Conservation (phyloP, 306 rosid genomes). For the Vicia sativa region DNA sequence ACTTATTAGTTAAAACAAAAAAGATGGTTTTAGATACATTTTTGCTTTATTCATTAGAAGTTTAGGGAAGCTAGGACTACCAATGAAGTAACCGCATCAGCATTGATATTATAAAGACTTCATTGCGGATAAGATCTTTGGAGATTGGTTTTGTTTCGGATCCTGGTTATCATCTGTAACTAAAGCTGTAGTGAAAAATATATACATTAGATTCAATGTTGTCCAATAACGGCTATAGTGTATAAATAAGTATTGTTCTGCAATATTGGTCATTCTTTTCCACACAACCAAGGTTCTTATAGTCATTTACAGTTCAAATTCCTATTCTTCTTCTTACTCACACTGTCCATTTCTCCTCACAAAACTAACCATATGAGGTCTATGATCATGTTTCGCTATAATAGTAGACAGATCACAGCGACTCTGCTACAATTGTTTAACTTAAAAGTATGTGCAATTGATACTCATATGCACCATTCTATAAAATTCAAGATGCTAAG, state of each 20-base stretch:
- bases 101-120: no score
- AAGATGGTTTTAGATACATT: no score
- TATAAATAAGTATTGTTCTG: neutral
- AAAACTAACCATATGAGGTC: no score
- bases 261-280: neutral
- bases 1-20: conserved; percentile 10
- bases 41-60: conserved; percentile 33
- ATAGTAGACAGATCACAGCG: conserved; percentile 63
- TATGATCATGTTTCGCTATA: conserved; percentile 61
- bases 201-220: neutral
- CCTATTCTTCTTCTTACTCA: no score
- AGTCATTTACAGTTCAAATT: no score
- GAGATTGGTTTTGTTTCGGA: no score
- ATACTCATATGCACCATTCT: no score
- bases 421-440: conserved; percentile 71
- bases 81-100: conserved; percentile 64
- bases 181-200: conserved; percentile 15
- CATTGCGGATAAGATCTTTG: no score
- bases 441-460: conserved; percentile 28
- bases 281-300: no score
- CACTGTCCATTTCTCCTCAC: no score
- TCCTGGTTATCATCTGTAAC: conserved; percentile 29
- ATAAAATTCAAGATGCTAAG: no score
- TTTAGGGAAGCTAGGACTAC: conserved; percentile 52
- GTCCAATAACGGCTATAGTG: neutral